A percentile compares a stretch with the other conserved stretches of the same genome.
Evolutionary conservation across 2,329 filamentous ascomycete species (phyloP).

Genomic region (Nakataea oryzae): DNA sequence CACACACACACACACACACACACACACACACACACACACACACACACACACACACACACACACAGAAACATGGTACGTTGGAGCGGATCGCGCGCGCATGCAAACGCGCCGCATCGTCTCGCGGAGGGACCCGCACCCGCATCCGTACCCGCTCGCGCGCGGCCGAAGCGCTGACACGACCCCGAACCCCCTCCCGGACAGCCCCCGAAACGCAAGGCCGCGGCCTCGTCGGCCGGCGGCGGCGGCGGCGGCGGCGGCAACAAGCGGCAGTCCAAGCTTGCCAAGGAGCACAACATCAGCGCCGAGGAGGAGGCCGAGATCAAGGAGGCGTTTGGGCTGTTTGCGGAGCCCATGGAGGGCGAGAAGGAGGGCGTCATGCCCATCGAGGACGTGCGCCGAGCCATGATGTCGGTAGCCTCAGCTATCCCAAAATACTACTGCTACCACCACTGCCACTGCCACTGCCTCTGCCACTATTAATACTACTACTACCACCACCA

Average conservation of each 20-base stretch:
- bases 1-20: no score
- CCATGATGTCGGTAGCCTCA: constrained; percentile 51
- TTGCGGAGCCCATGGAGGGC: constrained; percentile 58
- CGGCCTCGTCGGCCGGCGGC: constrained; percentile 11
- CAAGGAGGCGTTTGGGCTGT: constrained; percentile 78
- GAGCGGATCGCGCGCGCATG: background rate
- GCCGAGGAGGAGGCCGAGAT: constrained; percentile 83
- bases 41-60: no score
- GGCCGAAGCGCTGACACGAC: background rate
- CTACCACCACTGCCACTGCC: no score
- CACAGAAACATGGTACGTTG: background rate
- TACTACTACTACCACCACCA: background rate
- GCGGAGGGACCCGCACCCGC: no score
- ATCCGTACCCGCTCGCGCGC: background rate
- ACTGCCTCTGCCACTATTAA: no score
- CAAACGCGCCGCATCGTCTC: no score
- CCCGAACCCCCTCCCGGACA: constrained; percentile 14
- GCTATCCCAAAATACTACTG: no score
- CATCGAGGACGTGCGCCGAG: constrained; percentile 57
- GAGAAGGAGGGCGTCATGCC: constrained; percentile 65
- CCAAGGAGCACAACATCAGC: constrained; percentile 80
- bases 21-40: no score
- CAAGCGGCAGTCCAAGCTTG: constrained; percentile 71
- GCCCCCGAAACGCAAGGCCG: constrained; percentile 43
- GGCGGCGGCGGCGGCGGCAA: constrained; percentile 16